phyloP scores from a whole-genome alignment of 805 yeast genomes.

The Maudiozyma saulgeensis region DNA sequence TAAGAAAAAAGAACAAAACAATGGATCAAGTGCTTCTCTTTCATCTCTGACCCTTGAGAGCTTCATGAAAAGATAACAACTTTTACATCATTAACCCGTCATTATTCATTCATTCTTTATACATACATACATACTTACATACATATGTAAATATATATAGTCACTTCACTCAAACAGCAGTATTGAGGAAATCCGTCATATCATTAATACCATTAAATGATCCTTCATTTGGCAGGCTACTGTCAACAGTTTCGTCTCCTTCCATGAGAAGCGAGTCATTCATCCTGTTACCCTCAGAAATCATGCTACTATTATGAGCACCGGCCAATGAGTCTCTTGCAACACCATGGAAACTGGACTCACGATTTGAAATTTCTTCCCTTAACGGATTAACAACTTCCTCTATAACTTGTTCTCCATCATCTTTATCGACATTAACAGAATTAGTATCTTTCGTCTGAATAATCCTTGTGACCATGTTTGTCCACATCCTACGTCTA shows the following conservation, averaged over 20 bases:
- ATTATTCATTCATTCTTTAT: neutral
- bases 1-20: conserved; percentile 34
- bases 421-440: neutral
- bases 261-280: neutral
- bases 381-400: conserved; percentile 16
- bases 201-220: conserved; percentile 1
- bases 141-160: neutral
- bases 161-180: neutral
- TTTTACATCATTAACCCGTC: neutral
- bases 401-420: conserved; percentile 6
- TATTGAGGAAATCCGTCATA: conserved; percentile 1
- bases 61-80: conserved; percentile 32
- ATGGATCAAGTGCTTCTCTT: conserved; percentile 21
- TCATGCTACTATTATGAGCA: neutral
- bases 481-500: conserved; percentile 62
- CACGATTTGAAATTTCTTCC: conserved; percentile 7
- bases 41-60: conserved; percentile 39
- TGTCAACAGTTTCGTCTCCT: neutral
- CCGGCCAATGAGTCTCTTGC: conserved; percentile 22
- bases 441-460: neutral
- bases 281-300: neutral
- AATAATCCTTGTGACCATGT: conserved; percentile 29
- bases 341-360: conserved; percentile 12
- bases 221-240: neutral
- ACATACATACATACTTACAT: neutral